Evolutionary conservation across 179 eudicot species (phyloP), one percentile per base, ranked within the genome.

Genomic region (Beta lomatogona): DNA sequence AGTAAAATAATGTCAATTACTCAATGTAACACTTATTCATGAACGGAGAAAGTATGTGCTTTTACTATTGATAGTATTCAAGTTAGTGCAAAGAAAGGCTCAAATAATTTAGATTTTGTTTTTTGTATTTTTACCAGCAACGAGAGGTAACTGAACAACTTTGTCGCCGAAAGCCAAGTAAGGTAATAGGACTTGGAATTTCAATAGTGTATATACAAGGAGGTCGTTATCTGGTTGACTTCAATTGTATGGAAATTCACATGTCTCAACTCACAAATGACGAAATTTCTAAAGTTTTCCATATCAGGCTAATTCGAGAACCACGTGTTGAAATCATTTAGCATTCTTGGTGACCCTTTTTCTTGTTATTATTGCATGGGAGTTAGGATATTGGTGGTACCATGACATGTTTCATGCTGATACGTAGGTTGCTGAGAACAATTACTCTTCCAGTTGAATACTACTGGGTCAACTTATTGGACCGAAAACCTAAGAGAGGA

Each of bases 401-500:
- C 52, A 52, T 57, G 65, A 16, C 77, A 75, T 75, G 77, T 57
- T 75, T 75, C 77, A 75, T 75, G 77, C 77, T 74, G 21, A 31
- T 73, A 75, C 28, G 50, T 72, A 72, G n/a, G n/a, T 13, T 21
- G 44, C 60, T 72, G 6, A 4, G 5, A 2, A 6, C 1, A 72
- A 72, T 52, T 22, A 50, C 36, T 50, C 41, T 48, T 21, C 19
- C 41, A 36, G 41, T 36, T 69, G 12, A 13, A 19, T 13, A 68
- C 28, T 25, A 25, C 22, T 68, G 22, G 72, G 18, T 71, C 36
- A 50, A n/a, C 18, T 52, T 71, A 71, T 18, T 18, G 10, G 36
- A 28, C 15, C 22, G 16, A 69, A 15, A 45, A 16, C 19, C 11
- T 31, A 18, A 69, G 4, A 16, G 50, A 45, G 21, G 6, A 69